These are phyloP conservation scores for Colletotrichum sp. DNA, from an alignment of 2,329 filamentous ascomycete species.

Conservation along the genomic window DNA sequence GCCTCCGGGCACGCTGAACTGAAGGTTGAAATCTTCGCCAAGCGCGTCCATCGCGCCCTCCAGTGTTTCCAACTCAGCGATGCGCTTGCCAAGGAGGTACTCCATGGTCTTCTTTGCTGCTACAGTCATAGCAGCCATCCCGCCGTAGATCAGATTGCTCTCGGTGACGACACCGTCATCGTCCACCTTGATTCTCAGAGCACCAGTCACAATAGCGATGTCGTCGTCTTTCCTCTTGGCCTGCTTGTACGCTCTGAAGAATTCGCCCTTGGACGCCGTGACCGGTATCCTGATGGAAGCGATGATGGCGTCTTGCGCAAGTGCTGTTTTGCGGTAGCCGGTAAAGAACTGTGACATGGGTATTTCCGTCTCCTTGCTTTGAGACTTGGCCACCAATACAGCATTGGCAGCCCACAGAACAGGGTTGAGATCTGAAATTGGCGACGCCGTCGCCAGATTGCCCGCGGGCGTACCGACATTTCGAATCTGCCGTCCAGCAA, in stretches of 20 bases:
- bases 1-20: slow-evolving; percentile 90
- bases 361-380: slow-evolving; percentile 78
- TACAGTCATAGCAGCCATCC: slow-evolving; percentile 93
- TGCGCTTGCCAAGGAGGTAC: slow-evolving; percentile 78
- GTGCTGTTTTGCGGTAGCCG: slow-evolving; percentile 84
- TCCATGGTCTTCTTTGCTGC: slow-evolving; percentile 79
- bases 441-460: slow-evolving; percentile 91
- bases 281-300: slow-evolving; percentile 85
- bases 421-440: slow-evolving; percentile 95
- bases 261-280: slow-evolving; percentile 77
- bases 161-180: slow-evolving; percentile 73
- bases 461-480: slow-evolving; percentile 98
- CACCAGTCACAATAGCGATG: slow-evolving; percentile 94
- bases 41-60: slow-evolving; percentile 90
- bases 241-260: slow-evolving; percentile 91
- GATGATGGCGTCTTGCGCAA: slow-evolving; percentile 83
- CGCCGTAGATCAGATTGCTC: slow-evolving; percentile 86
- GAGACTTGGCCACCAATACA: slow-evolving; percentile 79
- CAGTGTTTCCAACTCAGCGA: slow-evolving; percentile 81
- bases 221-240: slow-evolving; percentile 98
- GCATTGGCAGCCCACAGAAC: slow-evolving; percentile 90
- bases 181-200: slow-evolving; percentile 76
- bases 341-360: slow-evolving; percentile 93
- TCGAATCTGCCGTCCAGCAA: slow-evolving; percentile 92
- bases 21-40: slow-evolving; percentile 87